Conservation (phyloP, 495 filamentous ascomycete species). For the Aspergillus wentii region DNA sequence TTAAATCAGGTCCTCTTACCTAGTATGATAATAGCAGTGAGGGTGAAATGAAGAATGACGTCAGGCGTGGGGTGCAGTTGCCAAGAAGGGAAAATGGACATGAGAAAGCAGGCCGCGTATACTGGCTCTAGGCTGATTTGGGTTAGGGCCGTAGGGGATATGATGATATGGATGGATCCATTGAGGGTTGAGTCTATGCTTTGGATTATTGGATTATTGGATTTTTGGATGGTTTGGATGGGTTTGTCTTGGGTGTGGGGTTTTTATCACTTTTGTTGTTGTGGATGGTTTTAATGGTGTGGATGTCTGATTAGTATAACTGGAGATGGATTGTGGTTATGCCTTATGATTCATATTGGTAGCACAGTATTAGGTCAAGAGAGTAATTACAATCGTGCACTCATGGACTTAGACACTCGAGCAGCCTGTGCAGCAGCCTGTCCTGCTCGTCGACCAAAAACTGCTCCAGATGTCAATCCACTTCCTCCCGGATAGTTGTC, state of each 20-base stretch:
- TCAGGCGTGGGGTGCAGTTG: too few relatives aligned
- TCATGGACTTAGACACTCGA: too few relatives aligned
- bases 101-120: too few relatives aligned
- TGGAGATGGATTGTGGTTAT: too few relatives aligned
- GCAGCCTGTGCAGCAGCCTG: constrained; percentile 26
- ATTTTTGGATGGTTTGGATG: background rate
- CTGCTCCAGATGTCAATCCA: constrained; percentile 54
- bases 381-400: constrained; percentile 6
- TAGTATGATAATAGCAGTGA: background rate
- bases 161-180: background rate
- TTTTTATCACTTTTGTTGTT: too few relatives aligned
- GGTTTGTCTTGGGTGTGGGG: too few relatives aligned
- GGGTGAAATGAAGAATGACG: too few relatives aligned
- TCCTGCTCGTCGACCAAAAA: constrained; percentile 52
- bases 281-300: too few relatives aligned
- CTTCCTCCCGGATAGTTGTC: constrained; percentile 62
- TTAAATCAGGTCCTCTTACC: background rate
- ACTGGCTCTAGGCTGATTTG: too few relatives aligned
- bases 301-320: too few relatives aligned
- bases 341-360: background rate
- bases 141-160: too few relatives aligned
- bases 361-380: background rate
- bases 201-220: background rate
- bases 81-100: too few relatives aligned
- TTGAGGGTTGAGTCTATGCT: background rate